Evolutionary conservation across 352 stramenopile genomes (phyloP).

Genomic region (Phytopythium vexans): DNA sequence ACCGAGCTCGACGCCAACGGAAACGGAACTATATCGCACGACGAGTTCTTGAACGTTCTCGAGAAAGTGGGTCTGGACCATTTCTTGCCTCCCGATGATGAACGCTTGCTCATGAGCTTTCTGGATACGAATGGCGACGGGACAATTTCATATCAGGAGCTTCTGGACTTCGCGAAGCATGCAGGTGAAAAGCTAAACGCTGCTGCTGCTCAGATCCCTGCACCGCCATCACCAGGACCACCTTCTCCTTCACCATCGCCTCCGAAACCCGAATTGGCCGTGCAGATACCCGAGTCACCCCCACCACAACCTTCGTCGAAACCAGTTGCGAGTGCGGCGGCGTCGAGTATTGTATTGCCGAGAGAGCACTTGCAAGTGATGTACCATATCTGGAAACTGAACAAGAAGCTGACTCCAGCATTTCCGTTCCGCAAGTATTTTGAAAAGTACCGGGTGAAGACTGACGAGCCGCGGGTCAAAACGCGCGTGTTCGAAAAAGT

Average conservation of each 20-base stretch:
- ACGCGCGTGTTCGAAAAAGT: constrained; percentile 66
- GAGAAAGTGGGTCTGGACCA: constrained; percentile 56
- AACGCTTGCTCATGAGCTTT: constrained; percentile 63
- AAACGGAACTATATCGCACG: constrained; percentile 50
- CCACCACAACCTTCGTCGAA: neutral
- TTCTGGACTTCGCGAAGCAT: constrained; percentile 59
- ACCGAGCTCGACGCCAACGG: constrained; percentile 48
- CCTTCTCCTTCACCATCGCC: constrained; percentile 3
- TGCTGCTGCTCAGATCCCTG: constrained; percentile 1
- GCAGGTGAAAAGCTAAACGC: constrained; percentile 35
- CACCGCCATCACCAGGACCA: constrained; percentile 7
- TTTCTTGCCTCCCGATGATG: constrained; percentile 60
- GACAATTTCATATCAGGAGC: constrained; percentile 58
- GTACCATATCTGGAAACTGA: constrained; percentile 38
- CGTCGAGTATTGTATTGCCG: constrained; percentile 3
- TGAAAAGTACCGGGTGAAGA: constrained; percentile 49
- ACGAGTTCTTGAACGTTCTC: constrained; percentile 68
- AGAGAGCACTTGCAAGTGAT: constrained; percentile 20
- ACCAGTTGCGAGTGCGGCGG: neutral
- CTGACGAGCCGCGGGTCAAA: constrained; percentile 41
- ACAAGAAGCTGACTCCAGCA: constrained; percentile 32
- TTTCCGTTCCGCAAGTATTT: constrained; percentile 83
- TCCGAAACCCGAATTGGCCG: constrained; percentile 6
- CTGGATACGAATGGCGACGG: constrained; percentile 64
- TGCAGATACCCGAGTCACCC: constrained; percentile 10